A percentile compares a stretch with the other conserved stretches of the same genome.
Evolutionary conservation across 2,329 filamentous ascomycete species (phyloP).

Genomic region (Fusarium circinatum): DNA sequence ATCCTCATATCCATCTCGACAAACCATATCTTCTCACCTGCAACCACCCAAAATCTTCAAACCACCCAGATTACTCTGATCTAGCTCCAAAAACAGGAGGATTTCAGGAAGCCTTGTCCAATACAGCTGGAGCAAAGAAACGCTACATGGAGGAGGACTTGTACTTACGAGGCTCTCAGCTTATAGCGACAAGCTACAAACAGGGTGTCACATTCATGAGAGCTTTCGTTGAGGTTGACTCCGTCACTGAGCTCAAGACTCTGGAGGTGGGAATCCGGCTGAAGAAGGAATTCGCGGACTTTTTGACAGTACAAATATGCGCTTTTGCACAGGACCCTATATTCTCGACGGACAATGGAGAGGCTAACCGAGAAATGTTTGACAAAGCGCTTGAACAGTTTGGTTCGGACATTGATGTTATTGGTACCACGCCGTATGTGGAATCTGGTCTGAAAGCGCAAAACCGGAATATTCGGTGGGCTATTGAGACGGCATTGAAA

Average conservation of each 20-base stretch:
- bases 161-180: constrained; percentile 13
- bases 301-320: constrained; percentile 3
- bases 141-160: constrained; percentile 15
- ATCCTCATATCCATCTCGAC: constrained; percentile 19
- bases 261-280: background rate
- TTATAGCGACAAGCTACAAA: constrained; percentile 1
- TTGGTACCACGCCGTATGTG: constrained; percentile 4
- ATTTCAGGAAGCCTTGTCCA: constrained; percentile 3
- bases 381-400: background rate
- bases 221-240: constrained; percentile 11
- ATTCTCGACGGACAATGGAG: constrained; percentile 2
- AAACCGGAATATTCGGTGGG: constrained; percentile 3
- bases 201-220: background rate
- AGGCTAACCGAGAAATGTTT: background rate
- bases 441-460: background rate
- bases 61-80: constrained; percentile 4
- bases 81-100: background rate
- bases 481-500: background rate
- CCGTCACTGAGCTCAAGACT: background rate
- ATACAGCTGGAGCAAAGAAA: constrained; percentile 21
- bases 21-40: constrained; percentile 17
- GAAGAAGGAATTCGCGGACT: background rate
- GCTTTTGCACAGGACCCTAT: constrained; percentile 20
- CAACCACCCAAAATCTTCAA: background rate
- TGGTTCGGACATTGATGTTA: background rate